A percentile compares a stretch with the other conserved stretches of the same genome.
phyloP scores from a whole-genome alignment of 345 rosid genomes.

The Camelina neglecta region DNA sequence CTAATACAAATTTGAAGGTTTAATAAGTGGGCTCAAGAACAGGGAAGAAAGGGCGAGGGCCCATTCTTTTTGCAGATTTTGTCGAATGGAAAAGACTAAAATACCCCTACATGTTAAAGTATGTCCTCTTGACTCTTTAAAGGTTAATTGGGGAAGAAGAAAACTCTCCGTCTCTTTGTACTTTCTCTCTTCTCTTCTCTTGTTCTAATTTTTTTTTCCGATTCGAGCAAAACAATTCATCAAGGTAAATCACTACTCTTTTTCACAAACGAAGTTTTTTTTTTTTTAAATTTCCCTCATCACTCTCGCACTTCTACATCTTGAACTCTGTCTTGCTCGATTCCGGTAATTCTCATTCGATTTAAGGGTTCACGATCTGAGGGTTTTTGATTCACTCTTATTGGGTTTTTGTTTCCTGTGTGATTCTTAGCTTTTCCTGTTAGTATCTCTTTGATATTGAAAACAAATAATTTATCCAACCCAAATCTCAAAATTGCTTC shows the following conservation, averaged over 20 bases:
- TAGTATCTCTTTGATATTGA: background rate
- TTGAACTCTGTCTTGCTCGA: slow-evolving; percentile 1
- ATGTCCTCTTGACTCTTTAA: background rate
- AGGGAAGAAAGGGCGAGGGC: slow-evolving; percentile 12
- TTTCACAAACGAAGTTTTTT: background rate
- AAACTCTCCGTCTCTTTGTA: slow-evolving; percentile 15
- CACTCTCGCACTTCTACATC: background rate
- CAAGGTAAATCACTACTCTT: background rate
- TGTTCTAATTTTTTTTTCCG: background rate
- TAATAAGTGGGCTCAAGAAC: background rate
- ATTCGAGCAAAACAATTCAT: slow-evolving; percentile 17
- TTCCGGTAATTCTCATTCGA: background rate
- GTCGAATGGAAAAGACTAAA: background rate
- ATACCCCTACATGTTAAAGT: background rate
- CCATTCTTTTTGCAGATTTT: background rate
- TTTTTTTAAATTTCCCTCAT: background rate
- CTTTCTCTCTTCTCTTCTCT: slow-evolving; percentile 8
- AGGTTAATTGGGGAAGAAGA: slow-evolving; percentile 46
- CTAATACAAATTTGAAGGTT: no score
- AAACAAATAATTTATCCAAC: background rate
- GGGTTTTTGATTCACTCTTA: slow-evolving; percentile 9
- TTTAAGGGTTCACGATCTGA: slow-evolving; percentile 17
- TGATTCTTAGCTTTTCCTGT: background rate
- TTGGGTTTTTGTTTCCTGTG: background rate
- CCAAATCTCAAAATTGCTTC: background rate